Percentiles rank a stretch among this genome's conserved stretches.
phyloP scores from a whole-genome alignment of 2,329 filamentous ascomycete species.

The Colletotrichum higginsianum region DNA sequence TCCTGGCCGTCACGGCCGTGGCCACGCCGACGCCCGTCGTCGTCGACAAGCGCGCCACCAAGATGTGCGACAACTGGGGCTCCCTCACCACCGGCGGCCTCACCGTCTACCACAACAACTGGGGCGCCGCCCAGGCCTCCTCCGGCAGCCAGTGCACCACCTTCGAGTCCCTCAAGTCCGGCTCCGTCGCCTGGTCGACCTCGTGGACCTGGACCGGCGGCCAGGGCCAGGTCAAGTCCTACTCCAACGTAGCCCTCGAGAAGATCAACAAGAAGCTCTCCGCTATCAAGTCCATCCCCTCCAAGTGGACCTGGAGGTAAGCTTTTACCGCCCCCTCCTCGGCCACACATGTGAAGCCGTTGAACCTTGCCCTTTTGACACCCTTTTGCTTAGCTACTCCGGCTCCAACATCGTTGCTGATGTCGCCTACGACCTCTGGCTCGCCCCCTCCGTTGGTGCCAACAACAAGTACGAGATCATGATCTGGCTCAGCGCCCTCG shows the following conservation, averaged over 20 bases:
- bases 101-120: slow-evolving; percentile 68
- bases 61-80: slow-evolving; percentile 58
- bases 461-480: slow-evolving; percentile 61
- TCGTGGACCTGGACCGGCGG: slow-evolving; percentile 59
- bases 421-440: slow-evolving; percentile 74
- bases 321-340: neutral
- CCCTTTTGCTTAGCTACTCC: slow-evolving; percentile 53
- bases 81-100: slow-evolving; percentile 56
- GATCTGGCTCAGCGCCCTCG: slow-evolving; percentile 46
- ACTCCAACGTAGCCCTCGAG: slow-evolving; percentile 58
- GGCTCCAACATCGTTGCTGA: slow-evolving; percentile 65
- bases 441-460: slow-evolving; percentile 58
- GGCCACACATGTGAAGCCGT: no score
- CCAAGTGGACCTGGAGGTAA: slow-evolving; percentile 53
- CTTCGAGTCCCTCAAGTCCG: slow-evolving; percentile 53
- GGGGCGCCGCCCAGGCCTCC: slow-evolving; percentile 55
- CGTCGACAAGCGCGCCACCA: slow-evolving; percentile 53
- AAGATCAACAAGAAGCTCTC: slow-evolving; percentile 54
- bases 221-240: slow-evolving; percentile 59
- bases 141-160: slow-evolving; percentile 59
- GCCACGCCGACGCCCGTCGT: slow-evolving; percentile 49
- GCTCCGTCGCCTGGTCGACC: slow-evolving; percentile 58
- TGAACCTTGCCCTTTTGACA: neutral
- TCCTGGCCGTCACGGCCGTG: slow-evolving; percentile 49
- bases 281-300: slow-evolving; percentile 53